Base-by-base conservation (phyloP, 345 rosid genomes). In the Carallia pectinifolia region DNA sequence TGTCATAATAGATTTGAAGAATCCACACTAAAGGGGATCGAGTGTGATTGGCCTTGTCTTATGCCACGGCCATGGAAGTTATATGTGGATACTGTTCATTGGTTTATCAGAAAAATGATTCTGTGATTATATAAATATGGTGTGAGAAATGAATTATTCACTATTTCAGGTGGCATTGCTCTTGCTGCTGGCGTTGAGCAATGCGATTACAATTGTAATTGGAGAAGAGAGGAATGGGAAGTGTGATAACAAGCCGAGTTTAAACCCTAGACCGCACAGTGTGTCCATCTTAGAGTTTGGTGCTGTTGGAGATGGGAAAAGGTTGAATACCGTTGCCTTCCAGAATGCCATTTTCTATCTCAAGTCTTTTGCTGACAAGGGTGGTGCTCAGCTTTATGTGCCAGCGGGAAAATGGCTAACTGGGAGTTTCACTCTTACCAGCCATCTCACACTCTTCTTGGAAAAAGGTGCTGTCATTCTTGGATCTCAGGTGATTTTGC, bases 341-440 rank as follows among this genome's bases (percentile, higher is more conserved):
- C 96, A 94, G 36, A 94, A 94, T 75, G 98, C 98, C 63, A 80
- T 94, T 68, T 94, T 94, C 84, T 94, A 91, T 76, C 89, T 90
- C 33, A 94, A 94, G 81, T 94, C 98, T 0, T 94, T 94, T 60
- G 93, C 97, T 0, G 97, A 94, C 71, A 94, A 94, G 76, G 98
- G 98, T 16, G 98, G 98, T 34, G 99, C 98, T 59, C 97, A 94
- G 85, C 93, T 94, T 37, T 94, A 94, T 55, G 90, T 94, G 53
- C 96, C 98, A 0, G 85, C 95, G 0, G 98, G 98, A 34, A 83
- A 81, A 78, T 94, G 96, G 97, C 95, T 94, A 29, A 91, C 97
- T 0, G 98, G 96, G 64, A 90, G 97, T 77, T 82, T 94, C 84
- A 94, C 89, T 65, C 97, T 94, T 66, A 94, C 98, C 0, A 94